Base-by-base conservation (phyloP, 352 stramenopile species). In the Pseudoperonospora humuli region DNA sequence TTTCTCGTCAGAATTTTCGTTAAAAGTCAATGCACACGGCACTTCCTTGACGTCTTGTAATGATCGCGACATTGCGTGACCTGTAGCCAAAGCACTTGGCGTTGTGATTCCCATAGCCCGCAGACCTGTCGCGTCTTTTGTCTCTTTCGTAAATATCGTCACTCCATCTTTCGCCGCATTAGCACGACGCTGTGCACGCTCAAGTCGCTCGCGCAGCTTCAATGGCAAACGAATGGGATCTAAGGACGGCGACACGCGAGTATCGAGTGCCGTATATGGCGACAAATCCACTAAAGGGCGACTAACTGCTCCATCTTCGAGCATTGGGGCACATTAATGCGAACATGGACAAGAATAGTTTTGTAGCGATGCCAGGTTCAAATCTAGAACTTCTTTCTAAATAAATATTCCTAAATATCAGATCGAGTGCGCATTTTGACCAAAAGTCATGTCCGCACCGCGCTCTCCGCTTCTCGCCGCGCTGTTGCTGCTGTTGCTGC, bases 161-260 rank as follows among this genome's bases (percentile, higher is more conserved):
- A 86, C 50, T 1, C 71, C 75, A 38, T 87, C 73, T 40, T 87
- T 90, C n/a, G 71, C 72, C 7, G 75, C 72, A 2, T 60, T 64
- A 3, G 65, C 64, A n/a, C 77, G 75, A 25, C 74, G 66, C 34
- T 86, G 77, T n/a, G 73, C 73, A 26, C 69, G 69, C 7, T 75
- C 64, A 27, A 86, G 66, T 13, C 72, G 67, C 28, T 84, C 71
- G 31, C 67, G 68, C 6, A 90, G 60, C 53, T 84, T 87, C 11
- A 42, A 15, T 8, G 77, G 75, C 17, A 90, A 52, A 10, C 60
- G 60, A 17, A 87, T 57, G 1, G 70, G 75, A 21, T 82, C 70
- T 6, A 90, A 61, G 5, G 49, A 62, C 54, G 87, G 76, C 9
- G 69, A 83, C 11, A 49, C 40, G 11, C 75, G 75, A 28, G 64